Evolutionary conservation across 257 asterid species (phyloP).

Genomic region (Echites panduratus): DNA sequence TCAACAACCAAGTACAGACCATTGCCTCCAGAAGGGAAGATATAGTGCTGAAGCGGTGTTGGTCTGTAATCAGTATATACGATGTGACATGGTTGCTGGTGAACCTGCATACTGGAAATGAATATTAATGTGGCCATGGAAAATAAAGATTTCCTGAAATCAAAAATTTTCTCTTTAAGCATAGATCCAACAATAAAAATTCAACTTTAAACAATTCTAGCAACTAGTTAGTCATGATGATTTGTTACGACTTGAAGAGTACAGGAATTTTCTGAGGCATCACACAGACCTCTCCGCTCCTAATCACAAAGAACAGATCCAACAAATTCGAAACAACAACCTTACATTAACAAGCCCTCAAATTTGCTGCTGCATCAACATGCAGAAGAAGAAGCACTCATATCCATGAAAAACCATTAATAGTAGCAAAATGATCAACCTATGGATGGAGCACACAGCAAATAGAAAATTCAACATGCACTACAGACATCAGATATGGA

Average conservation of each 20-base stretch:
- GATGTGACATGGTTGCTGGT: conserved; percentile 94
- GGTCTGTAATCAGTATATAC: conserved; percentile 97
- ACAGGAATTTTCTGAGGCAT: background rate
- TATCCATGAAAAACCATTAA: too few relatives aligned
- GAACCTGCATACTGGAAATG: conserved; percentile 60
- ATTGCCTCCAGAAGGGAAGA: conserved; percentile 92
- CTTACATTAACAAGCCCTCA: too few relatives aligned
- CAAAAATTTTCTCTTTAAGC: background rate
- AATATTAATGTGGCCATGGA: conserved; percentile 6
- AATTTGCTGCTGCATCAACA: too few relatives aligned
- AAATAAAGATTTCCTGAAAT: conserved; percentile 2
- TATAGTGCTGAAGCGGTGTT: conserved; percentile 94
- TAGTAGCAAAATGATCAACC: too few relatives aligned
- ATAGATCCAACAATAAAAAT: too few relatives aligned
- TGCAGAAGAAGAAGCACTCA: too few relatives aligned
- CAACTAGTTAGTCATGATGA: background rate
- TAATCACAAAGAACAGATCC: background rate
- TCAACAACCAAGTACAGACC: conserved; percentile 92
- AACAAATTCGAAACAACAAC: background rate
- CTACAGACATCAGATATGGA: background rate
- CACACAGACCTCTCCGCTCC: background rate
- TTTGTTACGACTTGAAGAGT: background rate
- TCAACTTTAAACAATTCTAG: background rate
- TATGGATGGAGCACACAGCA: background rate
- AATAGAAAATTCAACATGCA: background rate